These are phyloP conservation scores for Claviceps fusiformis DNA, from an alignment of 2,329 filamentous ascomycete species.

Conservation along the genomic window DNA sequence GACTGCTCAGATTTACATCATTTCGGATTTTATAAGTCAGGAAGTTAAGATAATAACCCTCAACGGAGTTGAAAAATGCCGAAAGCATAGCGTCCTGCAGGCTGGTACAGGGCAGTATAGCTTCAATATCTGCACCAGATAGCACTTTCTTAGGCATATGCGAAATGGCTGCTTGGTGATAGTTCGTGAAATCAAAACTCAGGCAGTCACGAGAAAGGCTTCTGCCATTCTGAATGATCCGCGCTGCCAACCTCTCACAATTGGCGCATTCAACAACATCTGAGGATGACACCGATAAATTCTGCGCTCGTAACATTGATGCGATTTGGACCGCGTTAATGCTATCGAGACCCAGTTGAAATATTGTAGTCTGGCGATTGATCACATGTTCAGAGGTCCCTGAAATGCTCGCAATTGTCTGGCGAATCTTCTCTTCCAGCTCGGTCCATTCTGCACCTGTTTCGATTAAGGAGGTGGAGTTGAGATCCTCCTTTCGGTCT, in stretches of 20 bases:
- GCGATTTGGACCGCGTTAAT: conserved; percentile 77
- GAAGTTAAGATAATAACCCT: conserved; percentile 63
- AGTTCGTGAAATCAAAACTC: conserved; percentile 24
- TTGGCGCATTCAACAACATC: conserved; percentile 58
- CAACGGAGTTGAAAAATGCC: conserved; percentile 54
- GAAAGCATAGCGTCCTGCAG: conserved; percentile 70
- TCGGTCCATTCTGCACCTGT: conserved; percentile 30
- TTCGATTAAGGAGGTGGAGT: conserved; percentile 6
- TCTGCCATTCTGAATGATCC: conserved; percentile 10
- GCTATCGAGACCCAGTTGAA: conserved; percentile 80
- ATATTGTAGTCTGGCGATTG: conserved; percentile 54
- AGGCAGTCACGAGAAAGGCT: neutral
- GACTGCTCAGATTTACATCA: conserved; percentile 19
- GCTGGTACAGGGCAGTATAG: conserved; percentile 63
- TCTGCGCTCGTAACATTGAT: conserved; percentile 45
- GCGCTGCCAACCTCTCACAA: conserved; percentile 24
- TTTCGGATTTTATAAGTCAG: conserved; percentile 39
- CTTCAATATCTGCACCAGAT: conserved; percentile 29
- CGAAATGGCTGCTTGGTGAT: conserved; percentile 19
- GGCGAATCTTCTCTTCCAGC: conserved; percentile 38
- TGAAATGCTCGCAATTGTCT: conserved; percentile 46
- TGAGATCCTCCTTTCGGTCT: conserved; percentile 8
- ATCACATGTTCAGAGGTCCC: conserved; percentile 37
- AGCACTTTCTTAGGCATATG: conserved; percentile 15
- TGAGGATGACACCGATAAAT: conserved; percentile 46